Base-by-base conservation (phyloP, 768 basidiomycete genomes). In the Tylopilus sp. region DNA sequence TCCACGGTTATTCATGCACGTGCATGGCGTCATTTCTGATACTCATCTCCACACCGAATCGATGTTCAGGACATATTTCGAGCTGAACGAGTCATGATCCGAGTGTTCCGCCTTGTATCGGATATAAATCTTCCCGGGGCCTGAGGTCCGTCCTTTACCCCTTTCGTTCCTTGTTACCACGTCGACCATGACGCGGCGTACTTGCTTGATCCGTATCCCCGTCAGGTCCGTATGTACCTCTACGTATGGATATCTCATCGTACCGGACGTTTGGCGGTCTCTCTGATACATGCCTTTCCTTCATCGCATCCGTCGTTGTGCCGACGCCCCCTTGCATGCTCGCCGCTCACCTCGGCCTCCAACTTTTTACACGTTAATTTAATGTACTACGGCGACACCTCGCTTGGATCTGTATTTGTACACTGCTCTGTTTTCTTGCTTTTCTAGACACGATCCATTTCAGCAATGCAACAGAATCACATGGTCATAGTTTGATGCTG, bases 1-100 rank as follows among this genome's bases (percentile, higher is more conserved):
- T 74, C 97, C 97, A 14, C 76, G 73, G 16, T 79, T 98, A 10
- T 92, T 99, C 78, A 74, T 98, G 45, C 94, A 98, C 67, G 94
- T 98, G 21, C 88, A 96, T 63, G 69, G 76, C n/a, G 91, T 94
- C 61, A 78, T 99, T 58, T 78, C 80, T 10, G 75, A 79, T 28
- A 87, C 86, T 13, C 73, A 79, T n/a, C 76, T 98, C 37, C 78
- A 84, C 46, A 76, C 78, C 56, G 97, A 98, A 68, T 83, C 89
- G 16, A 92, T 94, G 87, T 98, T 98, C 74, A 83, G 85, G 66
- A 72, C 81, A 36, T 98, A 98, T 71, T 98, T 94, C 63, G 86
- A 92, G 56, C 75, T 89, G 45, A 74, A 75, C 46, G 85, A 83
- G 50, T 76, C 58, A 36, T 70, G 57, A 69, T 48, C 4, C 29